Evolutionary conservation across 148 eudicot species (phyloP).

Genomic region (Chenopodium suecicum): DNA sequence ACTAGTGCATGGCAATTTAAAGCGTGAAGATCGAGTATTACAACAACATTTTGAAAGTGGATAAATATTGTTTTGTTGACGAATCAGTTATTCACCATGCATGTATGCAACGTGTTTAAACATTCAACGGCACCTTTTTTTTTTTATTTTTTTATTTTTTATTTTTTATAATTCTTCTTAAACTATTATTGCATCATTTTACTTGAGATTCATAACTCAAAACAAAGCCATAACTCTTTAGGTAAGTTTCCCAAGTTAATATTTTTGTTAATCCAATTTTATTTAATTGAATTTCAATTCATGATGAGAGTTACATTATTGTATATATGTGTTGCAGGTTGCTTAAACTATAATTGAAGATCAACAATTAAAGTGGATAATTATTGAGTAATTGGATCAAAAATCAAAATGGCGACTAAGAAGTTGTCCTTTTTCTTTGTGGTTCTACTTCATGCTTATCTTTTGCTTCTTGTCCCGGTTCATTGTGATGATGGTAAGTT

Average conservation of each 20-base stretch:
- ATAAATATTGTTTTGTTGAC: not conserved
- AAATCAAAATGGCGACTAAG: constrained; percentile 12
- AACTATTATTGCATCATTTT: too few species aligned
- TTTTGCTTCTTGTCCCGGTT: constrained; percentile 23
- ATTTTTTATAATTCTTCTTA: too few species aligned
- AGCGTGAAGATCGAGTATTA: too few species aligned
- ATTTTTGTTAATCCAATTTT: too few species aligned
- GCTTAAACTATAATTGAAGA: not conserved
- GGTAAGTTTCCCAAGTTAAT: too few species aligned
- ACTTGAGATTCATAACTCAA: too few species aligned
- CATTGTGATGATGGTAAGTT: constrained; percentile 27
- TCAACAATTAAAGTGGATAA: too few species aligned
- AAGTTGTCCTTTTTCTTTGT: constrained; percentile 5
- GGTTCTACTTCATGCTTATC: constrained; percentile 25
- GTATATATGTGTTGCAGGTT: not conserved
- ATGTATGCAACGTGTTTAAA: constrained; percentile 32
- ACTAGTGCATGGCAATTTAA: too few species aligned
- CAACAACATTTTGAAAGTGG: not conserved
- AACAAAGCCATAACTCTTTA: too few species aligned
- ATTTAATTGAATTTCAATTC: not conserved
- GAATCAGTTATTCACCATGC: constrained; percentile 5
- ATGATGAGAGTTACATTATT: too few species aligned
- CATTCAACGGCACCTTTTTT: not conserved
- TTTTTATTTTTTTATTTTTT: too few species aligned
- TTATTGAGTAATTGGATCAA: not conserved